Evolutionary conservation across 768 basidiomycete species (phyloP).

Genomic region (Grammothele lineata): DNA sequence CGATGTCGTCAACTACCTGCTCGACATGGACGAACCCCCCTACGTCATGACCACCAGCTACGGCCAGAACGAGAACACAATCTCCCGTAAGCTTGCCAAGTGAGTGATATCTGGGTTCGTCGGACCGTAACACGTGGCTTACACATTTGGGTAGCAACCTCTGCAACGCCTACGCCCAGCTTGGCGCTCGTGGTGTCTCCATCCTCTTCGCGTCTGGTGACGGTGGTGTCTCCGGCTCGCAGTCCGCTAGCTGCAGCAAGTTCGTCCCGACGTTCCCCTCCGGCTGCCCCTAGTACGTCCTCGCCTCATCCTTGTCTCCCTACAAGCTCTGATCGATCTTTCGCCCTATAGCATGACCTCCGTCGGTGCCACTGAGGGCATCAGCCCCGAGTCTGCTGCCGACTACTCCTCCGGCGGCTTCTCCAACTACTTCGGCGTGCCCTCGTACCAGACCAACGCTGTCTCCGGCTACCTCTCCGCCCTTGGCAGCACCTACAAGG

Average conservation of each 20-base stretch:
- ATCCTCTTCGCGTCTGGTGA: constrained; percentile 66
- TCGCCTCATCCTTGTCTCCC: not conserved
- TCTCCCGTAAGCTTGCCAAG: constrained; percentile 53
- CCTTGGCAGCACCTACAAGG: constrained; percentile 34
- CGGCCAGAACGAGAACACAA: constrained; percentile 66
- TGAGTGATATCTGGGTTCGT: not conserved
- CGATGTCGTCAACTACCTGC: constrained; percentile 58
- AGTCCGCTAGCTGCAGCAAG: constrained; percentile 34
- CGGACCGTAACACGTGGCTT: constrained; percentile 19
- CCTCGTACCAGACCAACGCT: constrained; percentile 46
- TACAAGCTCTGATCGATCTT: not conserved
- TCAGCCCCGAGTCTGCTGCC: constrained; percentile 56
- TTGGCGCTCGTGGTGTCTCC: constrained; percentile 66
- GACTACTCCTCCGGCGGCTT: constrained; percentile 71
- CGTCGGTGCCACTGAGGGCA: constrained; percentile 56
- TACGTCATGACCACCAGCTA: constrained; percentile 66
- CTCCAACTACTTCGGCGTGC: constrained; percentile 55
- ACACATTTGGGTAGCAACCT: constrained; percentile 45
- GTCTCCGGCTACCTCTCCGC: constrained; percentile 41
- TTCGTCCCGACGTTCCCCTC: constrained; percentile 56
- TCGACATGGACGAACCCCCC: constrained; percentile 42
- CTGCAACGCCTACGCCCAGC: constrained; percentile 59
- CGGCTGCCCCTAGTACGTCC: constrained; percentile 29
- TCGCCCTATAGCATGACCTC: constrained; percentile 39
- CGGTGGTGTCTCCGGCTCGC: constrained; percentile 51